A percentile compares a stretch with the other conserved stretches of the same genome.
These are phyloP conservation scores for Rhizoctonia solani DNA, from an alignment of 1,284 basidiomycete genomes.

Conservation along the genomic window DNA sequence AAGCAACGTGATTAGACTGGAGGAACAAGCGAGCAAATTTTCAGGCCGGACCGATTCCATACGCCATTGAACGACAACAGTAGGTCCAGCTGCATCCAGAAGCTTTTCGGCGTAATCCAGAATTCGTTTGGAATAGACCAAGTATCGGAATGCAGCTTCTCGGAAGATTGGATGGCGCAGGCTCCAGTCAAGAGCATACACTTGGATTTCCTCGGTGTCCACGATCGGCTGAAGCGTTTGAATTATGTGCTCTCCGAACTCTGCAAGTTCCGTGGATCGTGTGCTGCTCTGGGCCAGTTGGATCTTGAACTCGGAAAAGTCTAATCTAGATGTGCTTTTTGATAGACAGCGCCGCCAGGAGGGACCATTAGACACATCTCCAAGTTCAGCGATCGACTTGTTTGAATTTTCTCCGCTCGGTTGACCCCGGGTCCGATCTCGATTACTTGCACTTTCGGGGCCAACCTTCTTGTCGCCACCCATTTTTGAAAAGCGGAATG, in stretches of 20 bases:
- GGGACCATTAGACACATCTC: not conserved
- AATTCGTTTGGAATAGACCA: not conserved
- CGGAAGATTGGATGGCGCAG: conserved; percentile 4
- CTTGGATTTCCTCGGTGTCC: not conserved
- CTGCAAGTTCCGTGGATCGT: not conserved
- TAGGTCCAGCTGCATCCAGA: conserved; percentile 2
- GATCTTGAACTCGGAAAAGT: not conserved
- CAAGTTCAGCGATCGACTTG: not conserved
- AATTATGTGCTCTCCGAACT: not conserved
- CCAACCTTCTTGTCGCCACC: not conserved
- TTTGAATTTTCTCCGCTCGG: no score
- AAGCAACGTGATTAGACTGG: not conserved
- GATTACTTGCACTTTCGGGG: not conserved
- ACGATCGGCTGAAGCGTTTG: not conserved
- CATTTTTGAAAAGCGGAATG: conserved; percentile 25
- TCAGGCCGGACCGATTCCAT: conserved; percentile 20
- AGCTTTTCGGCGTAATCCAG: not conserved
- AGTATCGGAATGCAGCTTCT: not conserved
- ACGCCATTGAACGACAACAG: conserved; percentile 25
- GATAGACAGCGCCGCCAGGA: conserved; percentile 11
- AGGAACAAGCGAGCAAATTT: conserved; percentile 2
- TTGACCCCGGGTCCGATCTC: not conserved
- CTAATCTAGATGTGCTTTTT: conserved; percentile 3
- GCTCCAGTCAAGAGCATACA: conserved; percentile 22
- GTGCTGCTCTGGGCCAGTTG: not conserved